These are phyloP conservation scores for Przewalskia tangutica DNA, from an alignment of 257 asterid species.

Conservation along the genomic window DNA sequence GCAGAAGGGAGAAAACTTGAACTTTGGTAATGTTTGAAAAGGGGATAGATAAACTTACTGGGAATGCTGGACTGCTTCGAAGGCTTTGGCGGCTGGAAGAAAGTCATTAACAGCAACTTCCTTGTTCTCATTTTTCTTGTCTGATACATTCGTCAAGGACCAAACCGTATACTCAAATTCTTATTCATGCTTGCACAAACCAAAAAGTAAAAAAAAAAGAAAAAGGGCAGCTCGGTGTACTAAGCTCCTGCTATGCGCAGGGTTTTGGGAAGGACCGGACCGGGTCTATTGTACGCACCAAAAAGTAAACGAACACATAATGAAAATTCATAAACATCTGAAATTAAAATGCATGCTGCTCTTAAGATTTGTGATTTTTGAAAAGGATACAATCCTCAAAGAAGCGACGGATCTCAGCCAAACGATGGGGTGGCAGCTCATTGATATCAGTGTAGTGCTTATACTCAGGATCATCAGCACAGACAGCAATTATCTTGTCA, in stretches of 20 bases:
- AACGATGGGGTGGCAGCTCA: slow-evolving; percentile 19
- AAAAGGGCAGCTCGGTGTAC: no score
- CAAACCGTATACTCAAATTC: background rate
- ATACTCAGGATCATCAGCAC: slow-evolving; percentile 23
- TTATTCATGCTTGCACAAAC: background rate
- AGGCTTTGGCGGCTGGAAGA: slow-evolving; percentile 58
- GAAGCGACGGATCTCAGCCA: no score
- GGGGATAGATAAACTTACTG: slow-evolving; percentile 37
- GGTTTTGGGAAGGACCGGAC: no score
- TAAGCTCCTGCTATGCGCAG: no score
- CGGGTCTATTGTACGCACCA: no score
- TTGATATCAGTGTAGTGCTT: slow-evolving; percentile 15
- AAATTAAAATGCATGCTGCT: background rate
- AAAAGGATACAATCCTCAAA: no score
- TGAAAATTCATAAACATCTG: background rate
- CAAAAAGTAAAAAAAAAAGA: background rate
- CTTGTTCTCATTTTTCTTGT: background rate
- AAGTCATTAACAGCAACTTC: slow-evolving; percentile 19
- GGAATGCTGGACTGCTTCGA: slow-evolving; percentile 70
- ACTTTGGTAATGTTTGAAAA: background rate
- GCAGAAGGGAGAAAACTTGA: background rate
- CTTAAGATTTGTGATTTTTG: background rate
- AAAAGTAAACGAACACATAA: background rate
- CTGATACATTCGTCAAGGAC: slow-evolving; percentile 34
- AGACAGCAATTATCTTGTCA: slow-evolving; percentile 18